Conservation (phyloP, 805 yeast genomes). For the Tetrapisispora pingtungensis region DNA sequence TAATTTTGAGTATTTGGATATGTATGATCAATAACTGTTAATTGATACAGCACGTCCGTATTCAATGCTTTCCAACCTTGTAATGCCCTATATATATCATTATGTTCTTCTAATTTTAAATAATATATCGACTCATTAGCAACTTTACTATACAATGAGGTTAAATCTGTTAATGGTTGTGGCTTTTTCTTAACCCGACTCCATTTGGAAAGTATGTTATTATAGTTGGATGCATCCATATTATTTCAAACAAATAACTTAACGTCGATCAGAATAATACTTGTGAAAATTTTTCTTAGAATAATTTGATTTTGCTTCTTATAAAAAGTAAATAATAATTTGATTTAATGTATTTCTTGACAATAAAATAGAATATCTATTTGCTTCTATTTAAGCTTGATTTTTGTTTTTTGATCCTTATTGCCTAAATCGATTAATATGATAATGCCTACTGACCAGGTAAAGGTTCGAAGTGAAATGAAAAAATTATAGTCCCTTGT, state of each 20-base stretch:
- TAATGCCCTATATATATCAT: conserved; percentile 44
- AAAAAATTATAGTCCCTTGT: too few species aligned
- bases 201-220: conserved; percentile 3
- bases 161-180: conserved; percentile 48
- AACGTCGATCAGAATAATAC: too few species aligned
- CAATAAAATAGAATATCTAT: too few species aligned
- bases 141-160: conserved; percentile 50
- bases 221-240: conserved; percentile 2
- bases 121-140: conserved; percentile 51
- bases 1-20: conserved; percentile 25
- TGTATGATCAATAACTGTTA: conserved; percentile 42
- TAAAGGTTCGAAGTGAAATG: too few species aligned
- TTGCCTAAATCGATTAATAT: too few species aligned
- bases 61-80: conserved; percentile 71
- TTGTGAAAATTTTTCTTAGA: too few species aligned
- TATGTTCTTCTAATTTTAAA: conserved; percentile 47
- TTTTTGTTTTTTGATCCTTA: too few species aligned
- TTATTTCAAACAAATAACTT: neutral
- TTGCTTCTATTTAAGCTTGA: too few species aligned
- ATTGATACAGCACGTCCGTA: conserved; percentile 45
- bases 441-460: too few species aligned
- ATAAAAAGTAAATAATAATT: too few species aligned
- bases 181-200: conserved; percentile 42
- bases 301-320: too few species aligned
- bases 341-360: too few species aligned